Base-by-base conservation (phyloP, 2,329 filamentous ascomycete species). In the Neofusicoccum cordaticola region DNA sequence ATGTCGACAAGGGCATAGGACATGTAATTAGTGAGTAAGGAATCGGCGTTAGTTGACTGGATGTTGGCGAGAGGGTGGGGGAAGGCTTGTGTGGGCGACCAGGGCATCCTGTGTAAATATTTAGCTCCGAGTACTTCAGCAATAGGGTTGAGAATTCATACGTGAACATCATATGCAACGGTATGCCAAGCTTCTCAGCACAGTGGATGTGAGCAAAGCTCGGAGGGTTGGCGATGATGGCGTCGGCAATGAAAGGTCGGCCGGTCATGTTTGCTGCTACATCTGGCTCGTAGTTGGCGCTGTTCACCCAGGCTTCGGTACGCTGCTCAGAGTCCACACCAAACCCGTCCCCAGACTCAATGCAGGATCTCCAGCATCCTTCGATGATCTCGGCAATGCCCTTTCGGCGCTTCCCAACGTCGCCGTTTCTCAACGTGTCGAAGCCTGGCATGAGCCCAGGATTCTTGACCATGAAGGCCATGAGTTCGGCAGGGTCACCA, bases 401-500 rank as follows among this genome's bases (percentile, higher is more conserved):
- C 67, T 85, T 87, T 35, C 92, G 84, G 35, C 91, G 83, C 75
- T 88, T 90, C 47, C 85, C 88, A 57, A 96, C 86, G 72, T 95
- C 92, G 7, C 92, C 92, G 68, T 85, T 90, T 66, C 87, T 88
- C 56, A 96, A 77, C 0, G 90, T 88, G 56, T 93, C 89, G 65
- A 94, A 86, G 0, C 90, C 90, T 1, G 92, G 92, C 88, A 96
- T 92, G 37, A 96, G 80, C 0, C 92, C 91, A 0, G 92, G 91
- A 69, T 95, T 90, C 76, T 93, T 93, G 51, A 95, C 92, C 92
- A 96, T 96, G 71, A 94, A 96, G 2, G 92, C 91, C 81, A 83
- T 83, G 44, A 83, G 75, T 66, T 80, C 77, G 12, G 80, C 74
- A 13, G 81, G 81, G 67, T 83, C 81, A 3, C 81, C 81, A 17